Base-by-base conservation (phyloP, 805 yeast species). In the Starmerella potacharoeniae region DNA sequence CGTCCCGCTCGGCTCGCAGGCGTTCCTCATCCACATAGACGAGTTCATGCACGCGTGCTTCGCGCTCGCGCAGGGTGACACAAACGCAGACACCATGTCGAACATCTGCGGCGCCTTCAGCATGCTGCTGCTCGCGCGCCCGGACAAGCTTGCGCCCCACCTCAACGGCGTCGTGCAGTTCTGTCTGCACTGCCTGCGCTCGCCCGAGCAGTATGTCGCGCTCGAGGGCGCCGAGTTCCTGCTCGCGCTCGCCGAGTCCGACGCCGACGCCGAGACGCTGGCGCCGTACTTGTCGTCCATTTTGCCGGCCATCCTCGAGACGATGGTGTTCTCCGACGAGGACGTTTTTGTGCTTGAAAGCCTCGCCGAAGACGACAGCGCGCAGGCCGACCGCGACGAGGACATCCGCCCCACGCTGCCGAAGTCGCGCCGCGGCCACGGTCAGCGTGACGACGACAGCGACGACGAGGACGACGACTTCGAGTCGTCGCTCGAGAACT, bases 141-240 rank as follows among this genome's bases (percentile, higher is more conserved):
- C 96, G 0, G 95, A 86, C 61, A 85, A 83, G 67, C 72, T 93
- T 36, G 69, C 77, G 50, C 88, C 90, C 7, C 95, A 91, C 67
- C 68, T 91, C 55, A 80, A 77, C 53, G 97, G 97, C n/a, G 88
- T 93, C 14, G 78, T 91, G 42, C 79, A 81, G 60, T 93, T 85
- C 71, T 82, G 90, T 64, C 69, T 88, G 51, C 96, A 89, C 70
- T 78, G 89, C 56, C 80, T 91, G 71, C 77, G 77, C 54, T 78
- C 77, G 56, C 68, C 69, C 22, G 82, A 83, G 58, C 90, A 85
- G 61, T 82, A 77, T 53, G 95, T 88, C 35, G 84, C 95, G 0
- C 73, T 90, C 54, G 96, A 90, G 67, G 97, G 95, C 3, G 88
- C 96, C 68, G 97, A 93, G 70, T 89, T 93, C 63, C 71, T 93